Percentiles rank a stretch among this genome's conserved stretches.
Conservation (phyloP, 2,329 filamentous ascomycete genomes). For the Fusarium mundagurra region DNA sequence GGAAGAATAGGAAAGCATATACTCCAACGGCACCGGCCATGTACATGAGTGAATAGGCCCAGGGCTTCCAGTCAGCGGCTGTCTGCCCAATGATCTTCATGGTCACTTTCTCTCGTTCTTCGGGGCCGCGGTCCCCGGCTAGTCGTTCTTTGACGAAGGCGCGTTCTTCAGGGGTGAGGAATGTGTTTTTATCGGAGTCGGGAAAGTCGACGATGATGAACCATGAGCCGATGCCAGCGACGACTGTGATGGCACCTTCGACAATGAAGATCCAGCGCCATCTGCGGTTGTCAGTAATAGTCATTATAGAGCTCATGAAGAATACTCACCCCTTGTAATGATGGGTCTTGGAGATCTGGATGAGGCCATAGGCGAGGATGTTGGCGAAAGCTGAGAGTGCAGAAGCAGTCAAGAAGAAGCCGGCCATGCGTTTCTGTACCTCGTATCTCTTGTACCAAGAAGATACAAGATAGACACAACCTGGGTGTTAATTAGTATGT, state of each 20-base stretch:
- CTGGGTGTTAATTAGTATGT: neutral
- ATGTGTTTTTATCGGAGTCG: constrained; percentile 20
- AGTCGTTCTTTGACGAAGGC: constrained; percentile 20
- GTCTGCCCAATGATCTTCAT: neutral
- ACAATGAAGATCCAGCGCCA: constrained; percentile 36
- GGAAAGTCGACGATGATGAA: constrained; percentile 35
- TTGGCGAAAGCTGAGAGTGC: constrained; percentile 23
- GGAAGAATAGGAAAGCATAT: constrained; percentile 19
- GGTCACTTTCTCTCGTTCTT: constrained; percentile 18
- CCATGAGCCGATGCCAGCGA: constrained; percentile 26
- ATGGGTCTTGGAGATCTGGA: constrained; percentile 19
- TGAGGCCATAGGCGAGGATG: constrained; percentile 24
- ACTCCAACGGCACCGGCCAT: constrained; percentile 30
- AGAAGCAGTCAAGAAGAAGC: constrained; percentile 21
- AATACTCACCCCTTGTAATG: constrained; percentile 14
- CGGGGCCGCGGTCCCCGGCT: constrained; percentile 2
- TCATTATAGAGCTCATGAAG: no score
- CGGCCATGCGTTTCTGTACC: constrained; percentile 22
- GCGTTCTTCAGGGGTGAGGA: constrained; percentile 16
- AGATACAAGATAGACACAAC: constrained; percentile 22
- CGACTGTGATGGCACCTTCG: constrained; percentile 20
- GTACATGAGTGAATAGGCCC: constrained; percentile 29
- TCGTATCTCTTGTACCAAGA: constrained; percentile 31
- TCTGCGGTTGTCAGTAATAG: neutral
- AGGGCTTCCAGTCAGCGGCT: constrained; percentile 25